Conservation (phyloP, 2,329 filamentous ascomycete genomes). For the Alternaria gansuensis region DNA sequence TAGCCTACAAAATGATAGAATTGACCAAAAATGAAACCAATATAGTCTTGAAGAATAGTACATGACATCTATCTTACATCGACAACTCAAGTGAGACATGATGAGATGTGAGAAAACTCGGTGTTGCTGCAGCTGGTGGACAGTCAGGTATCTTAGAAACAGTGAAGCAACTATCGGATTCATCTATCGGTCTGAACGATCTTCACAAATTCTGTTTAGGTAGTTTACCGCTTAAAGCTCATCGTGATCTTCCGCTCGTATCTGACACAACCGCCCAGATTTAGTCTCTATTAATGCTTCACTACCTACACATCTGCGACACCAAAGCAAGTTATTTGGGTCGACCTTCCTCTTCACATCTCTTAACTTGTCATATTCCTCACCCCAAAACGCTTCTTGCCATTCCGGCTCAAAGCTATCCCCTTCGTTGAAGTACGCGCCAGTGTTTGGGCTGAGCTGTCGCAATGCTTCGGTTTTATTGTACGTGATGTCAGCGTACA, state of each 20-base stretch:
- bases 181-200: too few relatives aligned
- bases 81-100: too few relatives aligned
- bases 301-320: conserved; percentile 40
- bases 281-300: conserved; percentile 30
- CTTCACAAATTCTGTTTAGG: too few relatives aligned
- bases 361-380: conserved; percentile 29
- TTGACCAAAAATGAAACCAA: too few relatives aligned
- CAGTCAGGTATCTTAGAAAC: too few relatives aligned
- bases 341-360: conserved; percentile 37
- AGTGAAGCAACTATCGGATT: too few relatives aligned
- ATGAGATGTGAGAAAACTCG: too few relatives aligned
- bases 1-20: too few relatives aligned
- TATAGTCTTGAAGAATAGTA: too few relatives aligned
- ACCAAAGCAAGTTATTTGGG: conserved; percentile 36
- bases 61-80: too few relatives aligned
- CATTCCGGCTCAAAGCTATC: conserved; percentile 40
- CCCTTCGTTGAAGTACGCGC: conserved; percentile 45
- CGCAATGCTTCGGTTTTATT: conserved; percentile 31
- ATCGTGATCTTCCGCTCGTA: background rate
- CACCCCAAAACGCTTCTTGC: conserved; percentile 37
- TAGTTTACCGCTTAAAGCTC: background rate
- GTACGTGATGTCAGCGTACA: conserved; percentile 32
- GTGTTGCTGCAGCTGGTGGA: background rate
- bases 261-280: conserved; percentile 33
- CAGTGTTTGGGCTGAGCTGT: conserved; percentile 31